Base-by-base conservation (phyloP, 2,329 filamentous ascomycete species). In the Sporothrix pallida region DNA sequence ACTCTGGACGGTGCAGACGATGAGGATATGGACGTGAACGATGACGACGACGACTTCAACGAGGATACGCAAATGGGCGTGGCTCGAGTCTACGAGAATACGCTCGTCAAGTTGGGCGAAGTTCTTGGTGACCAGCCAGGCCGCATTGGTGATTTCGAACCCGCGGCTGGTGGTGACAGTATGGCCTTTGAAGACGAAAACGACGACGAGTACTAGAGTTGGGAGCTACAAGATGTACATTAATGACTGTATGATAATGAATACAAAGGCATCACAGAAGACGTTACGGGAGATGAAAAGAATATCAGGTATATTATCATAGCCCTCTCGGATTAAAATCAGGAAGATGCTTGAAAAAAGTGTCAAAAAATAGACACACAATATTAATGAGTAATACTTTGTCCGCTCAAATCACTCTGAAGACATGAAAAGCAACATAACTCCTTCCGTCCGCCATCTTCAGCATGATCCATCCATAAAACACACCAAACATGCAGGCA, bases 31-130 rank as follows among this genome's bases (percentile, higher is more conserved):
- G n/a, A 9, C 31, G 83, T 1, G 82, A 83, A 52, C 2, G 72
- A 75, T 23, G 83, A 84, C 7, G 80, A 83, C 3, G 82, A 83
- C 1, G 78, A 79, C 48, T 17, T 58, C 8, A 54, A 75, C 0
- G 73, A 74, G 3, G 76, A 75, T 9, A 79, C 89, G 77, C 87
- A 92, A 76, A 89, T 95, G 86, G 90, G 92, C 76, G 89, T 92
- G 69, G 93, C 90, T 0, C 87, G 87, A 76, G 90, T 97, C 1
- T 97, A 96, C 82, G 93, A 96, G 80, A 87, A 87, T 78, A 96
- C 93, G 0, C 88, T 97, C 76, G 87, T 93, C 54, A 87, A 92
- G 79, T 82, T 97, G 15, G 93, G 92, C 0, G 90, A 91, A 78
- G 86, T 88, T 12, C 81, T 96, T 42, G 90, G 88, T 15, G 83